Evolutionary conservation across 352 stramenopile genomes (phyloP), one percentile per base, ranked within the genome.

Genomic region (Pythium sukuiense): DNA sequence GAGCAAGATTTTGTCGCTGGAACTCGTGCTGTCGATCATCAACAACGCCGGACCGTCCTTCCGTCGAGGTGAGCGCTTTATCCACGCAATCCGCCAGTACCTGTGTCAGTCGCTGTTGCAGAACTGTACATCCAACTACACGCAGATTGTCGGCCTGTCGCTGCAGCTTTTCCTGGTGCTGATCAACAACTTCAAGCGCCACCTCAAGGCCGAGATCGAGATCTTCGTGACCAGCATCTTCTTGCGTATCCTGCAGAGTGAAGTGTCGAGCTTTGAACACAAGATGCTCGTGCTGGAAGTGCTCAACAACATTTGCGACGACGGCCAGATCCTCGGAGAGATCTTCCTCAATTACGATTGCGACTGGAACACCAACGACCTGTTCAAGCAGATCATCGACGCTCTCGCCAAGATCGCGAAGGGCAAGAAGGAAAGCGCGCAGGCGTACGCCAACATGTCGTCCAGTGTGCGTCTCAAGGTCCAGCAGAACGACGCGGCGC

Each of bases 311-410:
- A 88, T 99, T 11, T 99, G 96, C 74, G 85, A 96, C 46, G 97
- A 99, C 76, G 86, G 96, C 35, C 73, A 88, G 43, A 92, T 97
- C 18, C 78, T 99, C 3, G 92, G 97, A 1, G 97, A 99, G 71
- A 93, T 99, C 50, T 99, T 99, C 70, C 78, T 99, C 24, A 99
- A 99, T 71, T 99, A 99, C 79, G 98, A 99, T 72, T 99, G 97
- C 69, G 97, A 99, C 74, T 97, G 98, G 76, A 93, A 99, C 79
- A 91, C 79, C 1, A 96, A 97, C 33, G 95, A 99, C 73, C 76
- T 99, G 35, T 99, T 99, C 85, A 97, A 98, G 73, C 90, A 98
- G 59, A 99, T 99, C 68, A 88, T 99, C 0, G 82, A 98, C 63
- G 93, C 96, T 37, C 84, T 99, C 3, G 95, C 95, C 3, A 97